Conservation (phyloP, 2,329 filamentous ascomycete genomes). For the Aureobasidium subglaciale region DNA sequence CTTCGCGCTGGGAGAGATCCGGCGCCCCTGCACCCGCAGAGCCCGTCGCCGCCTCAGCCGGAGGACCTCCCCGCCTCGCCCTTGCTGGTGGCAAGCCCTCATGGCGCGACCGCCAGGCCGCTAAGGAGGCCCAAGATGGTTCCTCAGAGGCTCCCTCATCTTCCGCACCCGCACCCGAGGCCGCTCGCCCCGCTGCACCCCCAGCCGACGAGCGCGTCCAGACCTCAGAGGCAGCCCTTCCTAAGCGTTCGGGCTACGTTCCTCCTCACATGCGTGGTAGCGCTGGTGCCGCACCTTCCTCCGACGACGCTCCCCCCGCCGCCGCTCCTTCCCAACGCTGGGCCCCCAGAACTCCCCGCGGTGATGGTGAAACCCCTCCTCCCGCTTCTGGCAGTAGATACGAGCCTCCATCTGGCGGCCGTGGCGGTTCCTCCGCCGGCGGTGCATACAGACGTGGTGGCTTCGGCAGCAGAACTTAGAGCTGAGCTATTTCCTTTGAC, state of each 20-base stretch:
- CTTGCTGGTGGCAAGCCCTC: conserved; percentile 57
- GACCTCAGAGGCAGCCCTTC: conserved; percentile 32
- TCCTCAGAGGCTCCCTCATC: conserved; percentile 27
- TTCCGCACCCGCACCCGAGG: conserved; percentile 26
- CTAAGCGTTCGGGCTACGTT: conserved; percentile 38
- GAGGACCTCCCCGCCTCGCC: conserved; percentile 54
- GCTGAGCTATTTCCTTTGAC: background rate
- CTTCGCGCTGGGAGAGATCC: conserved; percentile 34
- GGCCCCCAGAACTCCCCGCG: conserved; percentile 17
- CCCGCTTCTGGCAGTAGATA: conserved; percentile 21
- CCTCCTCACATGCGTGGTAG: conserved; percentile 37
- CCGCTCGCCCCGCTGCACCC: conserved; percentile 27
- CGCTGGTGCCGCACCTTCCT: conserved; percentile 23
- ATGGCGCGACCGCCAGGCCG: conserved; percentile 68
- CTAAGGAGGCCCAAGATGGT: conserved; percentile 29
- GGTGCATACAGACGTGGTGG: conserved; percentile 18
- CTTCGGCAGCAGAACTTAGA: conserved; percentile 15
- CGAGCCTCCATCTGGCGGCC: conserved; percentile 21
- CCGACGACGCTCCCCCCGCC: conserved; percentile 16
- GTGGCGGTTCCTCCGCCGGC: conserved; percentile 12
- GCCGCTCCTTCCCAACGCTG: conserved; percentile 3
- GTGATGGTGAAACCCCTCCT: conserved; percentile 20
- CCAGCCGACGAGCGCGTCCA: conserved; percentile 29
- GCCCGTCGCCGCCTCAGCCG: conserved; percentile 40
- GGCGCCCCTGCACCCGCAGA: conserved; percentile 32